Evolutionary conservation across 768 basidiomycete genomes (phyloP), one percentile per base, ranked within the genome.

Genomic region (Pisolithus microcarpus): DNA sequence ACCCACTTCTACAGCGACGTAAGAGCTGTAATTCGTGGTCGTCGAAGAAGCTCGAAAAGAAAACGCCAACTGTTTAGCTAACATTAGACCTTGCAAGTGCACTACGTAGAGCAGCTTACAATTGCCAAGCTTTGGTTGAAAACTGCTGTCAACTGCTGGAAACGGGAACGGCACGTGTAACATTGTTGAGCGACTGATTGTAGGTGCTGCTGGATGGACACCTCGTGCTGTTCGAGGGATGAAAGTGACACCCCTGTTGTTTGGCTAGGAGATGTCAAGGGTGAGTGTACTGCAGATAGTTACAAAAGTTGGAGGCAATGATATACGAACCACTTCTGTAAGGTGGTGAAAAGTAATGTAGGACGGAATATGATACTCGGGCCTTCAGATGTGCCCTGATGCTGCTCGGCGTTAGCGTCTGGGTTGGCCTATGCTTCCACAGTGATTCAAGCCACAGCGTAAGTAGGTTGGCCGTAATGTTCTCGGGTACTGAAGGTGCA

Each of bases 401-500:
- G 38, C 53, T 37, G 24, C 9, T 38, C n/a, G 30, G 28, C 21
- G 56, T 56, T 31, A 58, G 60, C 37, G 3, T 26, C 49, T 51
- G 31, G 18, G 43, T 45, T 16, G 56, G 46, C 18, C 38, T 19
- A 48, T 45, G 52, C 31, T 51, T 63, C 81, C 81, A 85, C 3
- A 83, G 45, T 4, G 70, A 66, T 52, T 72, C 70, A 1, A 84
- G 63, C 80, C 81, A 81, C 51, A 73, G 67, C 34, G 72, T 68
- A 48, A 75, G 72, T 5, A 67, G 59, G 46, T 66, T 63, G 28
- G 68, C 60, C 18, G 72, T 44, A 16, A 69, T 46, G 18, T 70
- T 58, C 15, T 64, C 57, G 37, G 57, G 18, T 28, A 65, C 74
- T 77, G n/a, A 48, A n/a, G 16, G 5, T 15, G 36, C 18, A 18